A percentile compares a stretch with the other conserved stretches of the same genome.
phyloP scores from a whole-genome alignment of 2,329 filamentous ascomycete species.

The Acrocalymma vagum region DNA sequence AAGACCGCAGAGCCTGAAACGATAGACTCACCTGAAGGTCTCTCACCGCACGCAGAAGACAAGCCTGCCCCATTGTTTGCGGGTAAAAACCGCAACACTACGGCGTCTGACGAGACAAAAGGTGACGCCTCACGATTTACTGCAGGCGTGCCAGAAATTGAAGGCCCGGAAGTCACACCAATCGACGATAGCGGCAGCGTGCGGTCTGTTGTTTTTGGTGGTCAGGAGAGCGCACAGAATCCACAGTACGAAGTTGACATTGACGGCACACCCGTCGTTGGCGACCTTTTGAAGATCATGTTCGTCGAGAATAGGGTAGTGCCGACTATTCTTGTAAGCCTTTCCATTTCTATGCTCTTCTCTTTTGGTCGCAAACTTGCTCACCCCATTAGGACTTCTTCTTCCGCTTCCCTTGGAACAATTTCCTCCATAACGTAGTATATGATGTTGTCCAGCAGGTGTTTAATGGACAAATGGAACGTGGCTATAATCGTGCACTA shows the following conservation, averaged over 20 bases:
- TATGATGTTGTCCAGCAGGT: constrained; percentile 99
- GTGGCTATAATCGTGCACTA: constrained; percentile 87
- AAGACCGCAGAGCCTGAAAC: constrained; percentile 35
- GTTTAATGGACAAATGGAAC: constrained; percentile 97
- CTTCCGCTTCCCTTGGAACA: constrained; percentile 99
- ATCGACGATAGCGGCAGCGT: constrained; percentile 46
- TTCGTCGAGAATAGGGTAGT: constrained; percentile 96
- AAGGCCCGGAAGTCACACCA: constrained; percentile 45
- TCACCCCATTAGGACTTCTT: constrained; percentile 80
- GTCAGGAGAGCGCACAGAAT: constrained; percentile 34
- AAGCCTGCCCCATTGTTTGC: constrained; percentile 73
- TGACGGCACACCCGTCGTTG: constrained; percentile 81
- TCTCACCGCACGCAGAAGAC: constrained; percentile 70
- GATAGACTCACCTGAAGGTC: constrained; percentile 32
- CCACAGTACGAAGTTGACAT: constrained; percentile 64
- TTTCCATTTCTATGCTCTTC: too few species aligned
- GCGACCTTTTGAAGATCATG: constrained; percentile 93
- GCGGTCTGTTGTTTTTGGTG: constrained; percentile 45
- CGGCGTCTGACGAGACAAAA: constrained; percentile 33
- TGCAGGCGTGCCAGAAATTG: constrained; percentile 31
- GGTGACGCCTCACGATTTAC: constrained; percentile 40
- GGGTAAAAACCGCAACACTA: constrained; percentile 44
- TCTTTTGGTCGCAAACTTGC: background rate
- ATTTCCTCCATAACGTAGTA: constrained; percentile 98
- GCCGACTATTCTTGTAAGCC: constrained; percentile 88